A percentile compares a stretch with the other conserved stretches of the same genome.
These are phyloP conservation scores for Wilcoxina mikolae DNA, from an alignment of 495 filamentous ascomycete species.

Conservation along the genomic window DNA sequence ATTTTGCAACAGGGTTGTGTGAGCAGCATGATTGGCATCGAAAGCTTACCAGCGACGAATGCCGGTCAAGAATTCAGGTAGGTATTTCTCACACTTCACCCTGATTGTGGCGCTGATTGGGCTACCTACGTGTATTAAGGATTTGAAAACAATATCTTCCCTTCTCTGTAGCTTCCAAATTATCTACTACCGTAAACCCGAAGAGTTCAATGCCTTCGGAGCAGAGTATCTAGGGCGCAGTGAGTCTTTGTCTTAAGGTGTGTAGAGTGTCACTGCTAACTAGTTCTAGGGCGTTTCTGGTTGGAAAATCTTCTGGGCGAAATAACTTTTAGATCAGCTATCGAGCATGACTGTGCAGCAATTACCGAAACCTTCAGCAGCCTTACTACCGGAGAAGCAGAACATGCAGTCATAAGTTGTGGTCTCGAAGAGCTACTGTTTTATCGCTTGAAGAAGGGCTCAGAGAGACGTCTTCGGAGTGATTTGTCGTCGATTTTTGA, in stretches of 20 bases:
- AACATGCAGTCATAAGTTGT: background rate
- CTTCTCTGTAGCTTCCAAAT: background rate
- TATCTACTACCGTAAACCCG: too few relatives aligned
- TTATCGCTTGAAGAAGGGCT: background rate
- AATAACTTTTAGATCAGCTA: background rate
- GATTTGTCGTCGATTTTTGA: constrained; percentile 1
- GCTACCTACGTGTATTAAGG: too few relatives aligned
- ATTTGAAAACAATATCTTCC: background rate
- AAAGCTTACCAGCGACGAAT: background rate
- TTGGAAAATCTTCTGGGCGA: background rate
- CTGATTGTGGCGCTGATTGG: too few relatives aligned
- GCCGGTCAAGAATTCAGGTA: background rate
- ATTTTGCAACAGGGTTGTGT: too few relatives aligned
- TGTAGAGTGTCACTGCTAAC: background rate
- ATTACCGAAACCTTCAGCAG: background rate
- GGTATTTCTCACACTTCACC: too few relatives aligned
- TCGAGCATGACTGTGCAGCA: background rate
- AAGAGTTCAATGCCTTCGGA: too few relatives aligned
- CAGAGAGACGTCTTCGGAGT: background rate
- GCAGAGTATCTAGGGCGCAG: background rate
- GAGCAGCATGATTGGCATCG: too few relatives aligned
- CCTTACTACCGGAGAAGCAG: background rate
- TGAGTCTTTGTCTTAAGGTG: too few relatives aligned
- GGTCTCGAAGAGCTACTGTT: background rate
- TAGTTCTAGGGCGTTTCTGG: background rate